Base-by-base conservation (phyloP, 176 grass and related monocot genomes). In the Triticum dicoccoides region DNA sequence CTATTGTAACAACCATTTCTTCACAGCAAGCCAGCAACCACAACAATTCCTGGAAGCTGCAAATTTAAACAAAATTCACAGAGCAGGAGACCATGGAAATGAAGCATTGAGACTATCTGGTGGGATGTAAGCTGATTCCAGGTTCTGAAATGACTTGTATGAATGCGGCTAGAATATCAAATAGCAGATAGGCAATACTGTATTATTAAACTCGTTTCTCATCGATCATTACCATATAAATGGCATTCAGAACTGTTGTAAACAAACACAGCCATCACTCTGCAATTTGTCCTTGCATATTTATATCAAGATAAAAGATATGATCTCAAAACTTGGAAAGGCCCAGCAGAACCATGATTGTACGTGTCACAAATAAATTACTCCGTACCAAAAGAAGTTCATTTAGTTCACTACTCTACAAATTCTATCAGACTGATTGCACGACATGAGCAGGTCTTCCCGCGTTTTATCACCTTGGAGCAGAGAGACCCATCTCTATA, bases 401-500 rank as follows among this genome's bases (percentile, higher is more conserved):
- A 81, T 77, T 81, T 81, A 77, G 70, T 70, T 88, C 72, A 71
- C 82, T 72, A 91, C 27, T 86, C 81, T 89, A 94, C 77, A 90
- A 87, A 97, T 65, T 51, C 80, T 67, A 85, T 89, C 81, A 77
- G 30, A 59, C 71, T 77, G 54, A 90, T 51, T 92, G 91, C 44
- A 85, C 7, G 70, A 88, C 76, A 89, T 24, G 66, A 88, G 77
- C 70, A 94, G 69, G 65, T 62, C 80, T 87, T 85, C 87, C 84
- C 76, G 83, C 80, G 20, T 89, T 87, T 87, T 90, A 85, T 97
- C 92, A 97, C 92, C 95, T 97, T 92, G 85, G 90, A 85, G 87
- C 81, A 81, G 92, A 97, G 41, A 91, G 85, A 92, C 92, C 95
- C 90, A 92, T 97, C 92, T 97, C 95, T 97, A 94, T 90, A 97